A percentile compares a stretch with the other conserved stretches of the same genome.
phyloP scores from a whole-genome alignment of 305 asterid species.

The Fraxinus xanthoxyloides region DNA sequence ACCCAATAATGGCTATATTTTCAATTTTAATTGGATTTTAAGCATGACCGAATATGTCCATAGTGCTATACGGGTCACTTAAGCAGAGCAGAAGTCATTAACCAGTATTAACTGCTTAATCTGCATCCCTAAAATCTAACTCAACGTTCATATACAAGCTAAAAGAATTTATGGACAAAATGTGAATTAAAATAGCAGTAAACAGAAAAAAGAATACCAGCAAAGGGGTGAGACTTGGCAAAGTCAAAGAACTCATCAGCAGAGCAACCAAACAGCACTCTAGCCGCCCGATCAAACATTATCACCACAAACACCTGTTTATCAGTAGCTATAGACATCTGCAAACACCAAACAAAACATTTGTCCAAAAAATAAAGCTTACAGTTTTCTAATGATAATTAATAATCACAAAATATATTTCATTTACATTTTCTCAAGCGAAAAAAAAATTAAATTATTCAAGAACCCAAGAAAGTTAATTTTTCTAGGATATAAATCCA shows the following conservation, averaged over 20 bases:
- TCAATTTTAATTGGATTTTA: too few relatives aligned
- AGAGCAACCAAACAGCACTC: conserved; percentile 84
- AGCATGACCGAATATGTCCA: too few relatives aligned
- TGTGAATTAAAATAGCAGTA: background rate
- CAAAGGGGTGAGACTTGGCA: conserved; percentile 65
- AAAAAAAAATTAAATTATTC: background rate
- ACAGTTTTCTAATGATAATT: background rate
- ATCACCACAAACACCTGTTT: conserved; percentile 63
- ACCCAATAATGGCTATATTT: too few relatives aligned
- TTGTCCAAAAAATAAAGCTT: background rate
- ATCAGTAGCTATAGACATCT: conserved; percentile 83
- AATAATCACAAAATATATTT: background rate
- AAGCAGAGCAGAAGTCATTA: background rate
- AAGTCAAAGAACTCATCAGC: conserved; percentile 81
- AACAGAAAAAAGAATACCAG: conserved; percentile 39
- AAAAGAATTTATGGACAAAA: background rate
- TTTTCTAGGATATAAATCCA: background rate
- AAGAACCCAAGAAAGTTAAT: background rate
- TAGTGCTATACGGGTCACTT: background rate
- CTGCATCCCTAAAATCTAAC: background rate
- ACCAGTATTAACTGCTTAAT: background rate
- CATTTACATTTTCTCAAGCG: background rate
- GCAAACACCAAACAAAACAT: conserved; percentile 24
- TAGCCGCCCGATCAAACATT: conserved; percentile 89
- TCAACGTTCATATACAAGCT: background rate